phyloP scores from a whole-genome alignment of 2,329 filamentous ascomycete species.

The Penicillium sp. region DNA sequence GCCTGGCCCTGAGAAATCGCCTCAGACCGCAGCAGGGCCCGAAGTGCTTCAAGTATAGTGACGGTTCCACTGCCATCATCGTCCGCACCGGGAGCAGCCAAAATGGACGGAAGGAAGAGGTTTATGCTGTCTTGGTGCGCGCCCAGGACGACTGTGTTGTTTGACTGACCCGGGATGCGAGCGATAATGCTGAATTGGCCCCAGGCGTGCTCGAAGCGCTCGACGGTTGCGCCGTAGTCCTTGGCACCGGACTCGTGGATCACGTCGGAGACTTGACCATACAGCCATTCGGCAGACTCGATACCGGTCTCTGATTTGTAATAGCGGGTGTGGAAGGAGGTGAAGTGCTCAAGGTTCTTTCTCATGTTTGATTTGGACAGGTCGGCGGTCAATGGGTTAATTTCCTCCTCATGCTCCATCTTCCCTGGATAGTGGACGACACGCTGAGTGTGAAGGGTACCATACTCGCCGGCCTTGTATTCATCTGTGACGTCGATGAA shows the following conservation, averaged over 20 bases:
- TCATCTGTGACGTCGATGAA: slow-evolving; percentile 93
- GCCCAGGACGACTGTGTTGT: slow-evolving; percentile 85
- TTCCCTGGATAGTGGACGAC: slow-evolving; percentile 69
- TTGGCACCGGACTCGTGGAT: slow-evolving; percentile 73
- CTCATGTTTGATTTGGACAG: slow-evolving; percentile 78
- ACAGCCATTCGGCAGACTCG: slow-evolving; percentile 86
- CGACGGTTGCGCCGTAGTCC: slow-evolving; percentile 67
- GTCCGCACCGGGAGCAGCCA: slow-evolving; percentile 90
- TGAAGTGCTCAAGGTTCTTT: slow-evolving; percentile 73
- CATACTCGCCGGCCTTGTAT: slow-evolving; percentile 64
- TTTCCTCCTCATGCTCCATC: slow-evolving; percentile 66
- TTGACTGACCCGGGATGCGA: slow-evolving; percentile 81
- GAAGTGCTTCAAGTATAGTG: slow-evolving; percentile 89
- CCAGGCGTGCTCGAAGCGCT: slow-evolving; percentile 82
- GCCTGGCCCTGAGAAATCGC: slow-evolving; percentile 72
- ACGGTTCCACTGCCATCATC: slow-evolving; percentile 93
- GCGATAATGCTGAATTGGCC: slow-evolving; percentile 90
- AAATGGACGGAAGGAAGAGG: slow-evolving; percentile 79
- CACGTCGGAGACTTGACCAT: slow-evolving; percentile 72
- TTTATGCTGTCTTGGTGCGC: slow-evolving; percentile 97
- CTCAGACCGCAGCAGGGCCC: slow-evolving; percentile 75
- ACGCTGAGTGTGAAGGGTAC: slow-evolving; percentile 39
- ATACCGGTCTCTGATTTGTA: slow-evolving; percentile 69
- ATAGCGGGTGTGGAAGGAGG: slow-evolving; percentile 62
- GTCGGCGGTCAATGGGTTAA: slow-evolving; percentile 68